Base-by-base conservation (phyloP, 2,329 filamentous ascomycete genomes). In the Alternaria ventricosa region DNA sequence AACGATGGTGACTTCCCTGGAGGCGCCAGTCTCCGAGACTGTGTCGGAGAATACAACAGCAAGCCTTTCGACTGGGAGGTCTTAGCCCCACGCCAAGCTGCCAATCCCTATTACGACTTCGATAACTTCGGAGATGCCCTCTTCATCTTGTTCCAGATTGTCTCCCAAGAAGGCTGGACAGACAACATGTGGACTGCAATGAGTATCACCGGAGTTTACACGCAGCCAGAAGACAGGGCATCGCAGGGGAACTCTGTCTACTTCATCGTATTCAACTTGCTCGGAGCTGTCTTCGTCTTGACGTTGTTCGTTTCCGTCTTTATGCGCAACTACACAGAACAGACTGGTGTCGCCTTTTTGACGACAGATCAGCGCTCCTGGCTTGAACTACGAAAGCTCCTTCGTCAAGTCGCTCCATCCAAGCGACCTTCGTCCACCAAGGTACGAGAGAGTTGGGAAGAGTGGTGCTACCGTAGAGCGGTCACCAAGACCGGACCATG, bases 281-380 rank as follows among this genome's bases (percentile, higher is more conserved):
- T 99, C 72, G 94, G 94, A 30, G 96, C 96, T 0, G 95, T 99
- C 68, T 99, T 99, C 81, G 92, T 99, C 65, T 86, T 99, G 76
- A 99, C 96, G 1, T 84, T 99, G 76, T 99, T 99, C 80, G 96
- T 99, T 51, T 98, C 96, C 60, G 96, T 99, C 65, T 99, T 99
- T 80, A 99, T 99, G 96, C 93, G 96, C 65, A 99, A 97, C 79
- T 99, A 99, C 81, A 99, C 96, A 0, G 96, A 99, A 81, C 94
- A 98, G 81, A 99, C 96, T 0, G 96, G 96, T 2, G 96, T 99
- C 46, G 96, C 96, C 3, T 99, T 95, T 78, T 84, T 99, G 72
- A 99, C 96, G 1, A 91, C 94, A 0, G 96, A 99, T 73, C 96
- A 99, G 78, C 90, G 96, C 71, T 97, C 95, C 0, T 99, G 96